phyloP scores from a whole-genome alignment of 2,329 filamentous ascomycete species.

The Cryphonectria carpinicola region DNA sequence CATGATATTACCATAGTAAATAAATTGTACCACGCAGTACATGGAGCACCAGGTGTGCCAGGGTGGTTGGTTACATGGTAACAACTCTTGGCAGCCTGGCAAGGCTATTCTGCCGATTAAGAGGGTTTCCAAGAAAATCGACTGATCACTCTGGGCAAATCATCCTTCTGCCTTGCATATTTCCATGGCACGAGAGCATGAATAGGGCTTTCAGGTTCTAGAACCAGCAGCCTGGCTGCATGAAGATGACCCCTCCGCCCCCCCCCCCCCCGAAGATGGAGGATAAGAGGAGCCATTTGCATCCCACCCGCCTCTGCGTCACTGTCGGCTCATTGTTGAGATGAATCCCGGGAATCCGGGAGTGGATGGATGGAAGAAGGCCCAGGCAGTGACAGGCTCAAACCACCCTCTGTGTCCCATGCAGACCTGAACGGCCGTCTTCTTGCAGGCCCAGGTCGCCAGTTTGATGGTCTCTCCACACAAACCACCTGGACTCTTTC shows the following conservation, averaged over 20 bases:
- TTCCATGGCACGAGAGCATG: not conserved
- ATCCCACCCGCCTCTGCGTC: not conserved
- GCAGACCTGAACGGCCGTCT: not conserved
- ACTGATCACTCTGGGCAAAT: not conserved
- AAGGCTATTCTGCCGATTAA: not conserved
- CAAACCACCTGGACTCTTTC: not conserved
- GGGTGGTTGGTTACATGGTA: not conserved
- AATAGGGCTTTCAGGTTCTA: not conserved
- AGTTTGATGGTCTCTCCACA: not conserved
- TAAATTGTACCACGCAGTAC: not conserved
- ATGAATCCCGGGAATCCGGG: not conserved
- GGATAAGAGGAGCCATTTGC: not conserved
- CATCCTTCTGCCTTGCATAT: not conserved
- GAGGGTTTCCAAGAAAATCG: not conserved
- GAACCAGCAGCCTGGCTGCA: not conserved
- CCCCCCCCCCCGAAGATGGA: not conserved
- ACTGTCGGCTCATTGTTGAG: not conserved
- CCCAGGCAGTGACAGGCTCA: not conserved
- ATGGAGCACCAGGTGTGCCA: not conserved
- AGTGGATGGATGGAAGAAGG: not conserved
- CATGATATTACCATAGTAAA: not conserved
- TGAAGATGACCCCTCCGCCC: not conserved
- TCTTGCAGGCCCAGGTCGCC: not conserved
- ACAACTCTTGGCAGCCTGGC: conserved; percentile 1
- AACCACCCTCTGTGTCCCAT: not conserved